phyloP scores from a whole-genome alignment of 208 protist species.

The Trypanosoma scelopori region DNA sequence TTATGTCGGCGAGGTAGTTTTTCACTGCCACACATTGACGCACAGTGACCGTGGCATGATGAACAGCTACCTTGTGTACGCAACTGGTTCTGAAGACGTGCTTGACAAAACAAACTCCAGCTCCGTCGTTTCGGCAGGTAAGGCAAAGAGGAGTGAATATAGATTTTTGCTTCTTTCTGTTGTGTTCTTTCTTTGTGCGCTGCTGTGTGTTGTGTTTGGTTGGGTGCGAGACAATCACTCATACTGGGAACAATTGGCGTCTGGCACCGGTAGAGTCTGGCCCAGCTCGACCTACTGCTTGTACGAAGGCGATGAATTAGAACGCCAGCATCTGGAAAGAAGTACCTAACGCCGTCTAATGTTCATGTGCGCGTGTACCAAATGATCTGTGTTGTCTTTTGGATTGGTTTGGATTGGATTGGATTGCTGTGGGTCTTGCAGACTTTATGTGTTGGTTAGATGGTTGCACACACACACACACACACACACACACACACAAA shows the following conservation, averaged over 20 bases:
- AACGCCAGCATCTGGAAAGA: slow-evolving; percentile 9
- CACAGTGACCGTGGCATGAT: slow-evolving; percentile 91
- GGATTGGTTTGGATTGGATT: no score
- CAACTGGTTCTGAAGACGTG: not conserved
- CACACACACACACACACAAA: no score
- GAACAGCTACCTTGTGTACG: slow-evolving; percentile 70
- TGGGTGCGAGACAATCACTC: slow-evolving; percentile 7
- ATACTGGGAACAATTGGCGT: not conserved
- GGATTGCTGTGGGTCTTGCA: no score
- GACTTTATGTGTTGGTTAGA: no score
- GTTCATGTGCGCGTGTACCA: no score
- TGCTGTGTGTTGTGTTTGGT: slow-evolving; percentile 6
- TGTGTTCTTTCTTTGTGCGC: slow-evolving; percentile 23
- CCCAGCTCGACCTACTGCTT: not conserved
- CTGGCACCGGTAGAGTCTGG: not conserved
- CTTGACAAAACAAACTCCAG: not conserved
- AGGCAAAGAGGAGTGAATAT: not conserved
- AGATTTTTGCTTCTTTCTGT: slow-evolving; percentile 23
- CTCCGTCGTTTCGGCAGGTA: not conserved
- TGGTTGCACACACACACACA: no score
- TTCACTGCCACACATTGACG: slow-evolving; percentile 80
- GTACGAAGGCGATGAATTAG: slow-evolving; percentile 4
- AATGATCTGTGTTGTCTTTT: no score
- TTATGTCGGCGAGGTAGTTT: slow-evolving; percentile 79
- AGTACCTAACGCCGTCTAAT: slow-evolving; percentile 1